A percentile compares a stretch with the other conserved stretches of the same genome.
Evolutionary conservation across 352 stramenopile genomes (phyloP).

Genomic region (Pythium brassicae): DNA sequence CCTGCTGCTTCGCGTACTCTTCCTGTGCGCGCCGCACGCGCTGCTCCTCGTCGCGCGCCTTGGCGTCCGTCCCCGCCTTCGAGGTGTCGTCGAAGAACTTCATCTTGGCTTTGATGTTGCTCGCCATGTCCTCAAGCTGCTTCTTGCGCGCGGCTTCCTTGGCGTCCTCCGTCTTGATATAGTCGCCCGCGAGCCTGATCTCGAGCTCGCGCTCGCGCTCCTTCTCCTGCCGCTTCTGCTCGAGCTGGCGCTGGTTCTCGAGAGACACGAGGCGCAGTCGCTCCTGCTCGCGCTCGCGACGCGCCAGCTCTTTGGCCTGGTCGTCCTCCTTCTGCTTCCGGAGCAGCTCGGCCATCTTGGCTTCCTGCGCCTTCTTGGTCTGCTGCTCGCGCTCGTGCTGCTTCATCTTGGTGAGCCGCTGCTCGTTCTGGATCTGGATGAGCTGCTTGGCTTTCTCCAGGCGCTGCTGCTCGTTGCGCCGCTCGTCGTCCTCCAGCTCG

Average conservation of each 20-base stretch:
- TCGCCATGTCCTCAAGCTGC: constrained; percentile 66
- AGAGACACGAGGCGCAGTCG: constrained; percentile 49
- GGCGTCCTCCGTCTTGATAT: constrained; percentile 65
- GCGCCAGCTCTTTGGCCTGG: constrained; percentile 32
- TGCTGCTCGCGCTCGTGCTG: constrained; percentile 44
- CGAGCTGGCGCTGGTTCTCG: constrained; percentile 64
- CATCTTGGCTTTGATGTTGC: constrained; percentile 79
- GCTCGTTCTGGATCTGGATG: constrained; percentile 64
- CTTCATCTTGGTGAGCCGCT: constrained; percentile 53
- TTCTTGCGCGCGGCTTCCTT: constrained; percentile 60
- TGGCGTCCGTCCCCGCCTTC: constrained; percentile 60
- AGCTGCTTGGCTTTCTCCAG: constrained; percentile 55
- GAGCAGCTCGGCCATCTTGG: constrained; percentile 42
- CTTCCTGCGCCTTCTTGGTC: constrained; percentile 50
- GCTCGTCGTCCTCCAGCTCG: constrained; percentile 53
- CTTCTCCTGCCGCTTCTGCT: constrained; percentile 49
- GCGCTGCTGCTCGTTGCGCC: constrained; percentile 43
- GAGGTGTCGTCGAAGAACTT: constrained; percentile 82
- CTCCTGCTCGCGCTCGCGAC: constrained; percentile 57
- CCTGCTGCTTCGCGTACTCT: constrained; percentile 54
- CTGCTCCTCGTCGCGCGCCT: constrained; percentile 59
- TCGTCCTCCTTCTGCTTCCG: constrained; percentile 55
- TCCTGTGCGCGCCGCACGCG: constrained; percentile 59
- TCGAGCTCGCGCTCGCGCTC: constrained; percentile 54
- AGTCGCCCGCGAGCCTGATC: constrained; percentile 62